A percentile compares a stretch with the other conserved stretches of the same genome.
Conservation (phyloP, 2,329 filamentous ascomycete species). For the Cercospora sp. region DNA sequence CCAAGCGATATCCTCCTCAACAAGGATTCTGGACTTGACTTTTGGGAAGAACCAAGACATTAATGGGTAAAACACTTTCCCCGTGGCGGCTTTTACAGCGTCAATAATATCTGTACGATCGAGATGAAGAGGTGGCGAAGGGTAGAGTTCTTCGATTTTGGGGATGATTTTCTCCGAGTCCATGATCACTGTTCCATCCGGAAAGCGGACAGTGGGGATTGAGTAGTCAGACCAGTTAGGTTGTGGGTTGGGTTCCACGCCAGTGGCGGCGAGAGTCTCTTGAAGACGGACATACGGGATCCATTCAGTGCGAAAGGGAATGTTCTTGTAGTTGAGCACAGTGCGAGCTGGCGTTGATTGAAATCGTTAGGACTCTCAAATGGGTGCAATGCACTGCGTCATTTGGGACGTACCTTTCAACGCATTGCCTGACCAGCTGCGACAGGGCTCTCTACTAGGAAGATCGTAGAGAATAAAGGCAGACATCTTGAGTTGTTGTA, state of each 20-base stretch:
- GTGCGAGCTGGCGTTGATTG: conserved; percentile 7
- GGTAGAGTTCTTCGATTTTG: conserved; percentile 12
- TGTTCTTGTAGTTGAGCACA: conserved; percentile 17
- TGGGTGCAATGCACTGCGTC: neutral
- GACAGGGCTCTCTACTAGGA: conserved; percentile 14
- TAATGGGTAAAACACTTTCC: neutral
- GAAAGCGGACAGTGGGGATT: conserved; percentile 4
- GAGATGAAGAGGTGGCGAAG: conserved; percentile 6
- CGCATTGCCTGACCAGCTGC: conserved; percentile 16
- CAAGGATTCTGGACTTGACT: conserved; percentile 11
- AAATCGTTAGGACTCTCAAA: too few relatives aligned
- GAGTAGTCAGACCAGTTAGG: conserved; percentile 13
- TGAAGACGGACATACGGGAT: conserved; percentile 14
- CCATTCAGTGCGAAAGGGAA: conserved; percentile 17
- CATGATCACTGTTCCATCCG: conserved; percentile 14
- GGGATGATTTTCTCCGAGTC: conserved; percentile 15
- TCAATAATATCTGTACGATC: conserved; percentile 7
- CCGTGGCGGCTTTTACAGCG: neutral
- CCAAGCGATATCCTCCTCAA: conserved; percentile 33
- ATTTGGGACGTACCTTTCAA: conserved; percentile 9
- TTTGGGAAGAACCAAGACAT: conserved; percentile 1
- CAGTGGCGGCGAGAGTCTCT: conserved; percentile 14
- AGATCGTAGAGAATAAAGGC: conserved; percentile 15
- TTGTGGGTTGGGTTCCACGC: conserved; percentile 4
- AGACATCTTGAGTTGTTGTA: neutral